phyloP scores from a whole-genome alignment of 1,139 yeast genomes.

The Scheffersomyces parashehatae region DNA sequence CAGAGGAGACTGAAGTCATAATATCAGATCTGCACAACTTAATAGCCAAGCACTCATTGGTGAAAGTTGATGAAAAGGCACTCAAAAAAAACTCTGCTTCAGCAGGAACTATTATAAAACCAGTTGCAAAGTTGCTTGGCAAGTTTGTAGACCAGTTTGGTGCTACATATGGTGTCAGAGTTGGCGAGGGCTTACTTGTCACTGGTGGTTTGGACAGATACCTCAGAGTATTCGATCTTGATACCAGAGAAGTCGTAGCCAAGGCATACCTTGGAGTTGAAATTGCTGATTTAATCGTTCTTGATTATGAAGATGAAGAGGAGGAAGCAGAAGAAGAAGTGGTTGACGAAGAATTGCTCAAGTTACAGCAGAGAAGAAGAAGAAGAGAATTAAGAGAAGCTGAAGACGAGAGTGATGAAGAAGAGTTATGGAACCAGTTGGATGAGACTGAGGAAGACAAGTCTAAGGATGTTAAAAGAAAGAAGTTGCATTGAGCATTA shows the following conservation, averaged over 20 bases:
- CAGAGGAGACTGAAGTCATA: conserved; percentile 40
- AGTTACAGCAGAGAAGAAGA: conserved; percentile 13
- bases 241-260: conserved; percentile 57
- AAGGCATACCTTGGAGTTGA: conserved; percentile 79
- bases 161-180: conserved; percentile 32
- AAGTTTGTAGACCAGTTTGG: conserved; percentile 47
- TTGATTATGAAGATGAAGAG: conserved; percentile 48
- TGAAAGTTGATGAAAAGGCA: conserved; percentile 38
- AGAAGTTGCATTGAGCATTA: background rate
- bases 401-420: conserved; percentile 34
- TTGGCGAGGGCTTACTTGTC: conserved; percentile 33
- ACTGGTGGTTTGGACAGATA: conserved; percentile 89
- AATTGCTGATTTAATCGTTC: conserved; percentile 54
- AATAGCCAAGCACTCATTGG: conserved; percentile 53
- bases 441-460: conserved; percentile 24
- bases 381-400: conserved; percentile 25
- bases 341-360: conserved; percentile 13
- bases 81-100: conserved; percentile 42
- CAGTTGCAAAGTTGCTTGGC: conserved; percentile 42
- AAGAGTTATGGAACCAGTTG: conserved; percentile 42
- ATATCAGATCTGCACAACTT: conserved; percentile 58
- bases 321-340: conserved; percentile 15
- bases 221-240: conserved; percentile 69
- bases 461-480: conserved; percentile 22
- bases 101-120: conserved; percentile 42